Percentiles rank a stretch among this genome's conserved stretches.
Conservation (phyloP, 371 early-diverging fungal species). For the Mortierella sp. region DNA sequence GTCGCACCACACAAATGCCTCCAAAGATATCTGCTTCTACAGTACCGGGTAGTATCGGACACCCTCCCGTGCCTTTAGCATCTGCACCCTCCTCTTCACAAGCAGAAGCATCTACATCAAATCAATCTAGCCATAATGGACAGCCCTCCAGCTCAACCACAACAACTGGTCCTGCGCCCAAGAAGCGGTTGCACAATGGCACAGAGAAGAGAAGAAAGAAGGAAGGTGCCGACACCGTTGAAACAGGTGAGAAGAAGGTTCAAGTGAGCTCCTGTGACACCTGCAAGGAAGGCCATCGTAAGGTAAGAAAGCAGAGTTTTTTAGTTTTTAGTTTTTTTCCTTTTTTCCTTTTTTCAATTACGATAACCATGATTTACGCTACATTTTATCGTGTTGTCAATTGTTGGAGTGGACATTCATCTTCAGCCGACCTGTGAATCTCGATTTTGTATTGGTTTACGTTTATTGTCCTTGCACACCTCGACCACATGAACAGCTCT, state of each 20-base stretch:
- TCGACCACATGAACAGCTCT: not conserved
- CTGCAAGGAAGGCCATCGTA: constrained; percentile 51
- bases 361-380: too few relatives aligned
- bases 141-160: not conserved
- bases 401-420: too few relatives aligned
- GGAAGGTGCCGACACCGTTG: constrained; percentile 1
- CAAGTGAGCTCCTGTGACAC: constrained; percentile 55
- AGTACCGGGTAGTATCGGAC: not conserved
- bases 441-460: not conserved
- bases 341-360: not conserved
- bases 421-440: too few relatives aligned
- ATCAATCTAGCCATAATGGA: not conserved
- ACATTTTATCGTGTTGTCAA: too few relatives aligned
- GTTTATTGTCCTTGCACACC: too few relatives aligned
- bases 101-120: not conserved
- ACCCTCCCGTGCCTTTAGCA: not conserved
- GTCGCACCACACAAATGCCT: constrained; percentile 4
- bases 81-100: constrained; percentile 6
- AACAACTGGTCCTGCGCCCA: not conserved
- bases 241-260: constrained; percentile 37
- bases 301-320: constrained; percentile 44
- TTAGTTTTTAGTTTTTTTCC: too few relatives aligned
- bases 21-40: constrained; percentile 7
- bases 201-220: constrained; percentile 24
- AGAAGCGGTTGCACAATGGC: constrained; percentile 31